Evolutionary conservation across 2,329 filamentous ascomycete species (phyloP).

Genomic region (Nemania serpens): DNA sequence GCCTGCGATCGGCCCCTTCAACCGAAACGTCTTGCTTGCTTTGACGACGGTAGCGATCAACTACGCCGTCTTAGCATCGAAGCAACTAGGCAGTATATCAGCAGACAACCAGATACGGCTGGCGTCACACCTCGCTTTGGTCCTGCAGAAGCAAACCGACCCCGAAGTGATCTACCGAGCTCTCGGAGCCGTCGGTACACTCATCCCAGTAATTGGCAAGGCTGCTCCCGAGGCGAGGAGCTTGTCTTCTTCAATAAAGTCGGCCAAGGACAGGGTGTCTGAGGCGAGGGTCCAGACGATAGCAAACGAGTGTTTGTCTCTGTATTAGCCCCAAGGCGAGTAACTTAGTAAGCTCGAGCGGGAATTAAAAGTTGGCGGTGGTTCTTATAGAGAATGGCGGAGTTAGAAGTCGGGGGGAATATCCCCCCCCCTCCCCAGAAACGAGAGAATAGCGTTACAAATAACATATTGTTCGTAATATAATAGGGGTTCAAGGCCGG

Average conservation of each 20-base stretch:
- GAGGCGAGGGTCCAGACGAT: conserved; percentile 56
- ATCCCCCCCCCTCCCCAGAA: too few species aligned
- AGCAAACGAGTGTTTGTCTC: conserved; percentile 51
- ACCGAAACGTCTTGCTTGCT: conserved; percentile 83
- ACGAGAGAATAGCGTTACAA: not conserved
- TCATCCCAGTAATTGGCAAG: conserved; percentile 63
- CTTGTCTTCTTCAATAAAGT: conserved; percentile 49
- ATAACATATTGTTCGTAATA: too few species aligned
- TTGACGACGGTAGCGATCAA: conserved; percentile 84
- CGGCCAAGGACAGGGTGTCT: conserved; percentile 48
- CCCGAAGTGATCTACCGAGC: conserved; percentile 82
- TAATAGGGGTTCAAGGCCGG: too few species aligned
- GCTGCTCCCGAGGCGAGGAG: conserved; percentile 49
- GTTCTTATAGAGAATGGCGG: not conserved
- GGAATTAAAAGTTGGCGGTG: too few species aligned
- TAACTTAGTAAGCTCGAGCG: too few species aligned
- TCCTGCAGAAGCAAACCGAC: conserved; percentile 71
- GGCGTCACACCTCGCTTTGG: conserved; percentile 63
- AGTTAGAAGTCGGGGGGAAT: not conserved
- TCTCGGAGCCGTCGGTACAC: conserved; percentile 81
- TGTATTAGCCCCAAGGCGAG: conserved; percentile 30
- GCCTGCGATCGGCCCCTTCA: conserved; percentile 56
- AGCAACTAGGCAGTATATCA: conserved; percentile 37
- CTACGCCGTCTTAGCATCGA: conserved; percentile 72
- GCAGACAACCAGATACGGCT: conserved; percentile 55